Evolutionary conservation across 495 filamentous ascomycete species (phyloP), one percentile per base, ranked within the genome.

Genomic region (Penicillium turbatum): DNA sequence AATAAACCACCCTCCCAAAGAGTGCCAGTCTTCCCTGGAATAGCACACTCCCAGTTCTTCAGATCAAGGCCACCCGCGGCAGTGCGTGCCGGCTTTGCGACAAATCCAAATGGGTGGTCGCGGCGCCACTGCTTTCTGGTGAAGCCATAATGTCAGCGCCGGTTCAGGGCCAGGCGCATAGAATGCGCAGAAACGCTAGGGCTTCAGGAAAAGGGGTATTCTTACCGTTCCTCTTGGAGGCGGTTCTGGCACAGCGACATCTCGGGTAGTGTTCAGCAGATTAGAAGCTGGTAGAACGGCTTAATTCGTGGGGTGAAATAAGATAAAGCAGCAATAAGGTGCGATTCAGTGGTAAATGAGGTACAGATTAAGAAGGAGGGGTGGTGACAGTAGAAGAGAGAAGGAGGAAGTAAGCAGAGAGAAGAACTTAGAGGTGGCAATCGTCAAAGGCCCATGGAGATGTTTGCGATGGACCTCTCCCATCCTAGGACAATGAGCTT

Each of bases 21-120:
- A 0, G 95, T 97, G 74, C 91, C 90, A 49, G 93, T 85, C 67
- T 95, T 97, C 59, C 95, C 93, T 3, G 93, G 93, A 26, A 99
- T 86, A 24, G 90, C 92, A 61, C 93, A 99, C 55, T 95, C 90
- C 93, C 93, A 99, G 38, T 82, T 78, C 81, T 97, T 97, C 41
- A 99, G 70, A 63, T 99, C 95, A 26, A 97, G 77, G 0, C 89
- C 84, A 16, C 91, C 92, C 51, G 89, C 79, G 6, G 82, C 61
- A 47, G 84, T 92, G 59, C 90, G 87, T 47, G 86, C 70, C 2
- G 95, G 93, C 59, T 91, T 87, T 24, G 93, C 93, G 69, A 86
- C 96, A 79, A 99, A 99, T 35, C 95, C 95, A 62, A 97, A 99
- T 0, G 93, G 93, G 60, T 99, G 93, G 62, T 99, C 95, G 54